Percentiles rank a stretch among this genome's conserved stretches.
These are phyloP conservation scores for Fusarium scirpi DNA, from an alignment of 2,329 filamentous ascomycete genomes.

Conservation along the genomic window DNA sequence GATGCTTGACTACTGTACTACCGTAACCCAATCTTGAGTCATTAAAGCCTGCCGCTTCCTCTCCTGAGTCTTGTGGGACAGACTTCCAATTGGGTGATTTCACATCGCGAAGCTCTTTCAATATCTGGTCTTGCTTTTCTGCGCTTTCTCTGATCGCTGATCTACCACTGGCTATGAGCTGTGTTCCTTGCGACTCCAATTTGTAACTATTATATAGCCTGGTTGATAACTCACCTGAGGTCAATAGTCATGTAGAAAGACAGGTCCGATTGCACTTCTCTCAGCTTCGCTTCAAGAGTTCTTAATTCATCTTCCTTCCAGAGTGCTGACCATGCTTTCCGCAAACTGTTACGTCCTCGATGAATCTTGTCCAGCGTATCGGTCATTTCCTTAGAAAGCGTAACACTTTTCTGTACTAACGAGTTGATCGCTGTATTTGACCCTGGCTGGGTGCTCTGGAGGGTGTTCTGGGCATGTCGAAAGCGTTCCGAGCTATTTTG, in stretches of 20 bases:
- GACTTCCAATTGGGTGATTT: rapidly evolving
- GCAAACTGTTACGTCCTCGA: background rate
- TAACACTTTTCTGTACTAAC: background rate
- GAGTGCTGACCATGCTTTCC: background rate
- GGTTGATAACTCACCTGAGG: background rate
- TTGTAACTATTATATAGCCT: rapidly evolving
- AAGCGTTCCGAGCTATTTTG: background rate
- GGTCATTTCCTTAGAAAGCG: background rate
- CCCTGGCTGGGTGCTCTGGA: background rate
- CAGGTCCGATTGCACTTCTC: background rate
- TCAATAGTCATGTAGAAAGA: background rate
- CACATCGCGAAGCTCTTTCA: background rate
- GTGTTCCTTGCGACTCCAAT: rapidly evolving
- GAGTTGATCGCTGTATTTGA: background rate
- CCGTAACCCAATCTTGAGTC: background rate
- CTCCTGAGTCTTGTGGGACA: rapidly evolving
- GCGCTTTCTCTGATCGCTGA: background rate
- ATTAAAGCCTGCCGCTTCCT: too few relatives aligned
- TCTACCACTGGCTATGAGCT: background rate
- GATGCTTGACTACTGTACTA: background rate
- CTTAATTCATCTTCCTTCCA: slow-evolving; percentile 13
- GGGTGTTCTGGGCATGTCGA: background rate
- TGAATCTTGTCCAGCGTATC: background rate
- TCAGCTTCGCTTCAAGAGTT: background rate
- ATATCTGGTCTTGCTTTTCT: background rate